Evolutionary conservation across 305 asterid species (phyloP).

Genomic region (Vinca major): DNA sequence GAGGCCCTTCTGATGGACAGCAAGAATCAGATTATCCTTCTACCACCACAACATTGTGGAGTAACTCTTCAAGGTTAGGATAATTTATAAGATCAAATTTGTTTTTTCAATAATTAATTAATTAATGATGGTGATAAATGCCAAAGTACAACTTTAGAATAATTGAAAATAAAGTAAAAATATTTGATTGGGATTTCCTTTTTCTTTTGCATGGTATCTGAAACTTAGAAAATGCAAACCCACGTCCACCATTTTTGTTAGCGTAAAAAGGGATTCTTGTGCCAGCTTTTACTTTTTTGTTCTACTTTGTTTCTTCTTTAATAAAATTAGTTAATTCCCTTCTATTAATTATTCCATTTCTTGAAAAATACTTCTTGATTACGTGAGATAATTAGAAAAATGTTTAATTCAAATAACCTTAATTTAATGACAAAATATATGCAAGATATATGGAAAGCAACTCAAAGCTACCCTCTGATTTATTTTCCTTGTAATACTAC

Average conservation of each 20-base stretch:
- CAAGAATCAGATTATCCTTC: conserved; percentile 51
- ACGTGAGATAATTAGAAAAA: too few species aligned
- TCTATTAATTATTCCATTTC: too few species aligned
- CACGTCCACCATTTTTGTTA: conserved; percentile 47
- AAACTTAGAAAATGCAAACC: conserved; percentile 31
- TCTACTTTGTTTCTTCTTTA: conserved; percentile 20
- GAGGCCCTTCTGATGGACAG: conserved; percentile 44
- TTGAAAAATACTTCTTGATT: too few species aligned
- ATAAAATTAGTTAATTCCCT: too few species aligned
- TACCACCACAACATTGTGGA: conserved; percentile 14
- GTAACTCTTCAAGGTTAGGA: conserved; percentile 65
- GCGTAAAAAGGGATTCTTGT: conserved; percentile 38
- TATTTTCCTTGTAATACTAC: too few species aligned
- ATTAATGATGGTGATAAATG: background rate
- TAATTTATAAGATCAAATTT: background rate
- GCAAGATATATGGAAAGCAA: too few species aligned
- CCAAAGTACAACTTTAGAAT: conserved; percentile 22
- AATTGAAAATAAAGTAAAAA: background rate
- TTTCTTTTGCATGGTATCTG: conserved; percentile 54
- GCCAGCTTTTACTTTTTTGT: conserved; percentile 39
- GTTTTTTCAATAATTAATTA: background rate
- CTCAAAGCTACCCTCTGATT: too few species aligned
- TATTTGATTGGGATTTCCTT: too few species aligned
- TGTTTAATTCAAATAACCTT: too few species aligned
- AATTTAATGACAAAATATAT: too few species aligned